Base-by-base conservation (phyloP, 1,139 yeast species). In the Suhomyces ambrosiae region DNA sequence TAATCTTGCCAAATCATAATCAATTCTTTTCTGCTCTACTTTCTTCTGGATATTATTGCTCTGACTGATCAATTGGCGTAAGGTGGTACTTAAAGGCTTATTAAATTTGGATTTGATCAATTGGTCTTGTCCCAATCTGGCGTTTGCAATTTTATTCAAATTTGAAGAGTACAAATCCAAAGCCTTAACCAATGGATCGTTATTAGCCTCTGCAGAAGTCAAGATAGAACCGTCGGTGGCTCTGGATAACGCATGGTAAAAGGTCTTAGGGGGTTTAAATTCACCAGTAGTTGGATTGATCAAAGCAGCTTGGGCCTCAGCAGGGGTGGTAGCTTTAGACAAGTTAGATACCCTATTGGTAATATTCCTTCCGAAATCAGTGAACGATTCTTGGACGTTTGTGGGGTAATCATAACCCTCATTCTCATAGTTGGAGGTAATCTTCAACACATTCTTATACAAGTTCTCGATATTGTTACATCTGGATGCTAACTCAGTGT, bases 321-420 rank as follows among this genome's bases (percentile, higher is more conserved):
- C 78, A 4, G 94, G 88, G 13, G 86, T 76, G 33, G 86, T 78
- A 15, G 92, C 96, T 54, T 76, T 78, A 18, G 90, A 76, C 48
- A 86, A 71, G 45, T 80, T 86, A 39, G 76, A 70, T 33, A 86
- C 86, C 54, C 88, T 77, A 38, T 74, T 73, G 36, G 83, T 69
- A 45, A 87, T 74, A 46, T 77, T 78, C 61, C 81, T 82, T 38
- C 90, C 81, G 45, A 87, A 76, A 47, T 86, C 94, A 36, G 75
- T 74, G 48, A 87, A 77, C 13, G 92, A 82, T 57, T 87, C 96
- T 53, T 74, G 81, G 40, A 71, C 56, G 54, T 85, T 83, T 38
- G 81, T 78, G n/a, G 96, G 96, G 60, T 87, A 87, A 61, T 88
- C 96, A 62, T 88, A 87, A 38, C 84, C 74, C 60, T 86, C 95